phyloP scores from a whole-genome alignment of 2,329 filamentous ascomycete genomes.

The Fulvia fulva region DNA sequence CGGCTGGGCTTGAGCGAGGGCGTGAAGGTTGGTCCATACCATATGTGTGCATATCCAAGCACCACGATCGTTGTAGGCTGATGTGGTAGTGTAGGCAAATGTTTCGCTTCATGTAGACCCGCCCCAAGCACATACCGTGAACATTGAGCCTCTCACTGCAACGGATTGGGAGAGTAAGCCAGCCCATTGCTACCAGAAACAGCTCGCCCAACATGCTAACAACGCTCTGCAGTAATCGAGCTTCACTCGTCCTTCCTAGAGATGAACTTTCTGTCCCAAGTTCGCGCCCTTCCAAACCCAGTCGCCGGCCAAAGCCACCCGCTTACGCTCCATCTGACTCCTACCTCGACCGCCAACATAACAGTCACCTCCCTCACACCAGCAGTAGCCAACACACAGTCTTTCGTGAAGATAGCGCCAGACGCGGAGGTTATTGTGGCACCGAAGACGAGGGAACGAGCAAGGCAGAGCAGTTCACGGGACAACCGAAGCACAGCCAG shows the following conservation, averaged over 20 bases:
- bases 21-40: constrained; percentile 76
- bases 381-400: constrained; percentile 59
- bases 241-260: constrained; percentile 94
- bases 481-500: constrained; percentile 78
- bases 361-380: constrained; percentile 80
- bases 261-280: constrained; percentile 86
- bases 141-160: constrained; percentile 91
- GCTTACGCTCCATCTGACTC: constrained; percentile 86
- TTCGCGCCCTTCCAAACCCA: constrained; percentile 88
- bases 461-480: constrained; percentile 58
- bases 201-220: constrained; percentile 1
- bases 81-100: constrained; percentile 46
- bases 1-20: constrained; percentile 75
- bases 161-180: constrained; percentile 86
- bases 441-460: constrained; percentile 70
- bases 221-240: constrained; percentile 65
- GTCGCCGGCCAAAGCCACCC: constrained; percentile 61
- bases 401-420: constrained; percentile 88
- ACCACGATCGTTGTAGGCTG: constrained; percentile 35
- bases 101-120: constrained; percentile 79
- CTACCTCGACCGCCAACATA: constrained; percentile 92
- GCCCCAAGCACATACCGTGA: constrained; percentile 85
- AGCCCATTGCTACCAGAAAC: not conserved
- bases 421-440: constrained; percentile 97
- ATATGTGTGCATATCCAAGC: not conserved